These are phyloP conservation scores for Kodamaea hsintzibuensis DNA, from an alignment of 805 yeast genomes.

Conservation along the genomic window DNA sequence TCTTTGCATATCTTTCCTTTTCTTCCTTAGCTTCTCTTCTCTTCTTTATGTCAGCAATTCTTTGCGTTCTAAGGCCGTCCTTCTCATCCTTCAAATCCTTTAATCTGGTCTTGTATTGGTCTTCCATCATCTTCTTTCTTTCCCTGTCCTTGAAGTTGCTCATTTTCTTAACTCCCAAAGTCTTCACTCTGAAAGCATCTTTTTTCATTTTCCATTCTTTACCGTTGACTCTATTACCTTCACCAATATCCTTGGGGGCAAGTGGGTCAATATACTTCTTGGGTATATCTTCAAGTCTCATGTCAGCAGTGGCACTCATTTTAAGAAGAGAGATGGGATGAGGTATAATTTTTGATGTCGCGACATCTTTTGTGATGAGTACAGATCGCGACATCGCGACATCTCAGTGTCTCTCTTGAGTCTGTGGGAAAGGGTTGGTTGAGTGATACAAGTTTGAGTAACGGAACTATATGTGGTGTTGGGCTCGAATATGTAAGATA, in stretches of 20 bases:
- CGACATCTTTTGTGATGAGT: slow-evolving; percentile 5
- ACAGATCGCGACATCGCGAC: not conserved
- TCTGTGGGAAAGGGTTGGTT: no score
- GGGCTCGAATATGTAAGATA: no score
- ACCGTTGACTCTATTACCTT: slow-evolving; percentile 59
- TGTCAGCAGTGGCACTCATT: slow-evolving; percentile 35
- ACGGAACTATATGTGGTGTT: no score
- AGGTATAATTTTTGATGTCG: not conserved
- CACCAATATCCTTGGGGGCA: slow-evolving; percentile 35
- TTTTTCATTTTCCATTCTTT: slow-evolving; percentile 73
- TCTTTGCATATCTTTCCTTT: slow-evolving; percentile 78
- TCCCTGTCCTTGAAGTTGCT: slow-evolving; percentile 66
- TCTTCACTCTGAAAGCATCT: slow-evolving; percentile 63
- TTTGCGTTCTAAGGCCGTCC: slow-evolving; percentile 53
- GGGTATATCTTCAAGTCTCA: slow-evolving; percentile 33
- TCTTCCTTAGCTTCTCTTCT: slow-evolving; percentile 83
- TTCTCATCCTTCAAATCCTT: slow-evolving; percentile 79
- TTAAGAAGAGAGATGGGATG: slow-evolving; percentile 4
- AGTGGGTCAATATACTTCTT: slow-evolving; percentile 37
- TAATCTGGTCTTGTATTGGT: slow-evolving; percentile 66
- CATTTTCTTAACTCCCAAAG: slow-evolving; percentile 52
- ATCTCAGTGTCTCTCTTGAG: not conserved
- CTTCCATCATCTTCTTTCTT: slow-evolving; percentile 63
- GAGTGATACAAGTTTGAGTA: no score
- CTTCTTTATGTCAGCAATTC: slow-evolving; percentile 61